Evolutionary conservation across 495 filamentous ascomycete species (phyloP).

Genomic region (Penicillium malachiteum): DNA sequence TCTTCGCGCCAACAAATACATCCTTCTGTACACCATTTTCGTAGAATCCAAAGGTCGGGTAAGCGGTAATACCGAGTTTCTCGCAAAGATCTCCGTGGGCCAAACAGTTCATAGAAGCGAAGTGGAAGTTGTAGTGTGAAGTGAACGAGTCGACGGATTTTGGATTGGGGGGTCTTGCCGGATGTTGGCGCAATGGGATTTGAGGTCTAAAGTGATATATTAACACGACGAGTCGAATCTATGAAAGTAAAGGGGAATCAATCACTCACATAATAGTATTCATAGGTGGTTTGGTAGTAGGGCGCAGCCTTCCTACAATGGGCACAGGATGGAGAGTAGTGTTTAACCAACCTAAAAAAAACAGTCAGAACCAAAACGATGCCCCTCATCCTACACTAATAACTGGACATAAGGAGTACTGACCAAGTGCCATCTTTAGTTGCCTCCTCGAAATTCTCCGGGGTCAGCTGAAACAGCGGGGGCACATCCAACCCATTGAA

Average conservation of each 20-base stretch:
- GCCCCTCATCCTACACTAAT: neutral
- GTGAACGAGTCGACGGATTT: constrained; percentile 62
- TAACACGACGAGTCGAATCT: neutral
- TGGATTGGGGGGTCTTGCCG: constrained; percentile 39
- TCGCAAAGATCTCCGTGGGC: constrained; percentile 73
- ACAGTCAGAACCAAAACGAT: constrained; percentile 15
- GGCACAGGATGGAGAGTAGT: constrained; percentile 71
- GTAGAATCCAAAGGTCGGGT: constrained; percentile 75
- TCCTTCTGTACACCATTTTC: constrained; percentile 73
- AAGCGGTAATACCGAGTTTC: constrained; percentile 61
- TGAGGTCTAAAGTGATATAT: constrained; percentile 56
- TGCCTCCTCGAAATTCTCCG: constrained; percentile 53
- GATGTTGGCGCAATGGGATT: constrained; percentile 56
- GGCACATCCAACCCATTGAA: constrained; percentile 85
- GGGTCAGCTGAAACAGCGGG: constrained; percentile 62
- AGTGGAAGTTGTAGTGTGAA: constrained; percentile 85
- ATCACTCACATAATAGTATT: constrained; percentile 75
- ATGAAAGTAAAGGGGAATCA: neutral
- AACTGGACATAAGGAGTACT: constrained; percentile 4
- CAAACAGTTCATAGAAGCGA: constrained; percentile 80
- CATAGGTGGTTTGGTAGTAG: constrained; percentile 88
- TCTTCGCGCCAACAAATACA: constrained; percentile 57
- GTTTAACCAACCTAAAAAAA: constrained; percentile 64
- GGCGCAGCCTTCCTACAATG: constrained; percentile 84
- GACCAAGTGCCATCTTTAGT: constrained; percentile 66